Evolutionary conservation across 306 rosid species (phyloP).

Genomic region (Bauhinia variegata): DNA sequence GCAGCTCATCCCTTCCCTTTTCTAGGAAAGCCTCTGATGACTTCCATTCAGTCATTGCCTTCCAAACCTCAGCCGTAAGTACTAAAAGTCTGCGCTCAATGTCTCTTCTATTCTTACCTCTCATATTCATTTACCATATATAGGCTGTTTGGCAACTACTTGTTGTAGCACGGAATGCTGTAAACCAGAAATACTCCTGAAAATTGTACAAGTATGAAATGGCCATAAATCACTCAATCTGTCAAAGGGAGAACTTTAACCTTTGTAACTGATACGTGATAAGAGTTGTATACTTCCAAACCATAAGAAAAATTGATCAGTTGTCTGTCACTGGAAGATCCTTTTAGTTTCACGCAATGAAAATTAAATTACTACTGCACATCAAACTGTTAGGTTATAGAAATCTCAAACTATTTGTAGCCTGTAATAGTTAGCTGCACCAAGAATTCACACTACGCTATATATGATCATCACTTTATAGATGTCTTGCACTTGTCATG

Average conservation of each 20-base stretch:
- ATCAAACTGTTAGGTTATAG: constrained; percentile 20
- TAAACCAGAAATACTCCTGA: not conserved
- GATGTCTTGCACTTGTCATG: not conserved
- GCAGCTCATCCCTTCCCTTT: constrained; percentile 73
- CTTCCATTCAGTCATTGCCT: constrained; percentile 66
- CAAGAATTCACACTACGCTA: not conserved
- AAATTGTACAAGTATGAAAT: constrained; percentile 1
- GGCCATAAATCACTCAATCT: not conserved
- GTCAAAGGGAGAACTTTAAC: not conserved
- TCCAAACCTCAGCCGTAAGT: constrained; percentile 93
- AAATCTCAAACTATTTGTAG: not conserved
- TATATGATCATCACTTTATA: constrained; percentile 7
- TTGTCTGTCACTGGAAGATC: no score
- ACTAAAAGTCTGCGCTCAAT: not conserved
- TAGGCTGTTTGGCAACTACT: no score
- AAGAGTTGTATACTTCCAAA: not conserved
- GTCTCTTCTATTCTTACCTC: not conserved
- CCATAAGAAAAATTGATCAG: no score
- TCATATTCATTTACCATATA: no score
- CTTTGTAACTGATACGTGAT: constrained; percentile 8
- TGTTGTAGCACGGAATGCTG: not conserved
- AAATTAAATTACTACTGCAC: not conserved
- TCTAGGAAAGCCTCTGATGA: constrained; percentile 74
- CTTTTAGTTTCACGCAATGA: no score
- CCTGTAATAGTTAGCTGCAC: not conserved